These are phyloP conservation scores for Fraxinus anomala DNA, from an alignment of 257 asterid species.

Conservation along the genomic window DNA sequence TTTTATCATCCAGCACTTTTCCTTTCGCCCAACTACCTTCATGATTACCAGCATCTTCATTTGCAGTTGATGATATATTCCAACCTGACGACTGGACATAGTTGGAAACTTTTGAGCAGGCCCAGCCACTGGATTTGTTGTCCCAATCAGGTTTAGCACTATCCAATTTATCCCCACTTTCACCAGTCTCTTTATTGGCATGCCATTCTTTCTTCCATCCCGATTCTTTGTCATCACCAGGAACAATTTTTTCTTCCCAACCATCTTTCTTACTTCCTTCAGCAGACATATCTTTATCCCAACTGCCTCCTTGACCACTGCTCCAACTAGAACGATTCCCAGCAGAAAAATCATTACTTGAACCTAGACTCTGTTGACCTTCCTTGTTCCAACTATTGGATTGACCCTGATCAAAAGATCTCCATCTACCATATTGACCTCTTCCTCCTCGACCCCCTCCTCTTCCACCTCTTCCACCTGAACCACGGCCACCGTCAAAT, in stretches of 20 bases:
- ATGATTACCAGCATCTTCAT: constrained; percentile 34
- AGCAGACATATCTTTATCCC: constrained; percentile 31
- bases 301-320: constrained; percentile 35
- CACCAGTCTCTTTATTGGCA: constrained; percentile 34
- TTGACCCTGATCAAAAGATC: constrained; percentile 54
- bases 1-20: constrained; percentile 28
- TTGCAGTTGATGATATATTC: constrained; percentile 38
- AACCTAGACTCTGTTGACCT: constrained; percentile 30
- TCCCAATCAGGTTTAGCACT: constrained; percentile 29
- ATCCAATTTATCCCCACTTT: constrained; percentile 29
- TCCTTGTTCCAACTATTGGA: constrained; percentile 43
- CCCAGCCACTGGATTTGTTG: constrained; percentile 40
- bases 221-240: constrained; percentile 25
- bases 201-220: constrained; percentile 33
- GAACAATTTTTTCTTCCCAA: constrained; percentile 34
- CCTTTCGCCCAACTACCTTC: constrained; percentile 40
- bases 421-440: constrained; percentile 52
- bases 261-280: constrained; percentile 31
- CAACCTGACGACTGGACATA: constrained; percentile 44
- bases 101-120: constrained; percentile 29
- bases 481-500: constrained; percentile 55
- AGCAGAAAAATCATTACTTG: constrained; percentile 16
- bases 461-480: constrained; percentile 58
- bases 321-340: constrained; percentile 42
- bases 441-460: constrained; percentile 50